Conservation (phyloP, 345 rosid species). For the Brassica rapa region DNA sequence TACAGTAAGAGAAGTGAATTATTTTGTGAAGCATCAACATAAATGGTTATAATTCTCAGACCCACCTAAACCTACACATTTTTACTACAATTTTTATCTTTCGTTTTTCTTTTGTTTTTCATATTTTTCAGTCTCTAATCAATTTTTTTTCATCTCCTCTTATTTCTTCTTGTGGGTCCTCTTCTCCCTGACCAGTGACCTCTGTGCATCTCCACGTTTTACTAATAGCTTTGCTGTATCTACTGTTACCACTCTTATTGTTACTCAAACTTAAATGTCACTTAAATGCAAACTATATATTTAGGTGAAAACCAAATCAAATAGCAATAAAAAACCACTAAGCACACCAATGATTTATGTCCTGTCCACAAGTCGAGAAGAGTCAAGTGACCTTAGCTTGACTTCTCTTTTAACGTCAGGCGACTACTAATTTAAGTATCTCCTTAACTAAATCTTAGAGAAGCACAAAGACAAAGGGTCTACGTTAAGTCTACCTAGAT, state of each 20-base stretch:
- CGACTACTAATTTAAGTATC: slow-evolving; percentile 7
- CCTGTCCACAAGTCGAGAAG: slow-evolving; percentile 5
- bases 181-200: not conserved
- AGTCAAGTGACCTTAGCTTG: slow-evolving; percentile 24
- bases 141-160: not conserved
- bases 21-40: slow-evolving; percentile 24
- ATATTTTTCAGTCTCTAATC: slow-evolving; percentile 4
- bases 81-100: slow-evolving; percentile 12
- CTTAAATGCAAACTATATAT: slow-evolving; percentile 30
- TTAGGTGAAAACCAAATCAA: slow-evolving; percentile 36
- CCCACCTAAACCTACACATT: slow-evolving; percentile 33
- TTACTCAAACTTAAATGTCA: slow-evolving; percentile 31
- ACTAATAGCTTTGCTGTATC: slow-evolving; percentile 32
- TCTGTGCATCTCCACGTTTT: slow-evolving; percentile 36
- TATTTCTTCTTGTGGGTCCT: slow-evolving; percentile 6
- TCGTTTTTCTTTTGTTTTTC: not conserved
- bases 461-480: slow-evolving; percentile 24
- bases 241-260: slow-evolving; percentile 31
- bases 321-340: not conserved
- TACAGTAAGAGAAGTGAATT: slow-evolving; percentile 8
- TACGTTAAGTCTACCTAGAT: slow-evolving; percentile 34
- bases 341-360: slow-evolving; percentile 15
- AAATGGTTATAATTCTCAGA: slow-evolving; percentile 14
- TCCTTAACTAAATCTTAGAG: slow-evolving; percentile 19
- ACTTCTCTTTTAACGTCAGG: slow-evolving; percentile 30